Base-by-base conservation (phyloP, 2,329 filamentous ascomycete species). In the Fusarium sp. region DNA sequence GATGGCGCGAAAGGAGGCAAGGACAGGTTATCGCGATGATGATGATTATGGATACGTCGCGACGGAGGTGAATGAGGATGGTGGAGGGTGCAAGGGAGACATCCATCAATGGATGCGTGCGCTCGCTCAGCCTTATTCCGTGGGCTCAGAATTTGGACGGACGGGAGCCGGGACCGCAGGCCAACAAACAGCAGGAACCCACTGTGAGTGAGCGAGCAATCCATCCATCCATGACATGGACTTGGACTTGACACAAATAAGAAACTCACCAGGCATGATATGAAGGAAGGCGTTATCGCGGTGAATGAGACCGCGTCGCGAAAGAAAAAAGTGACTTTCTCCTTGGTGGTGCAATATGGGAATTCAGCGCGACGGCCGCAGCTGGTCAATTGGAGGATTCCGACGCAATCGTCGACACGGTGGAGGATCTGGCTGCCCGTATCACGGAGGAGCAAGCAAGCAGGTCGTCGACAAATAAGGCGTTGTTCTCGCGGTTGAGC, bases 231-330 rank as follows among this genome's bases (percentile, higher is more conserved):
- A 57, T 56, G 58, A 18, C 58, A 56, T 53, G 40, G 33, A 38
- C 58, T 44, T 55, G 14, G 25, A 46, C 42, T 46, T 27, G 42
- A 64, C 50, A 55, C 46, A 58, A 36, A 49, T 40, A 49, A 49
- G 14, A 42, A 33, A 67, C 67, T 68, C 62, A 72, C 70, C 69
- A 38, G 69, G 69, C 69, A 71, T 71, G 53, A 46, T 64, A 44
- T 25, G 51, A 57, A 40, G 13, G 42, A 27, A 16, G 44, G 8
- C 9, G 20, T 25, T 51, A 65, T 56, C 33, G 42, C 58, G 53
- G 44, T 16, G 42, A 20, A 51, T 34, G 56, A 58, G 40, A 16
- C 23, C 55, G 29, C 14, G 33, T 42, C 25, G 31, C 33, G 18
- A 40, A 18, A 36, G n/a, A 36, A n/a, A 20, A 33, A n/a, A 23